Base-by-base conservation (phyloP, 2,329 filamentous ascomycete genomes). In the Aspergillus proliferans region DNA sequence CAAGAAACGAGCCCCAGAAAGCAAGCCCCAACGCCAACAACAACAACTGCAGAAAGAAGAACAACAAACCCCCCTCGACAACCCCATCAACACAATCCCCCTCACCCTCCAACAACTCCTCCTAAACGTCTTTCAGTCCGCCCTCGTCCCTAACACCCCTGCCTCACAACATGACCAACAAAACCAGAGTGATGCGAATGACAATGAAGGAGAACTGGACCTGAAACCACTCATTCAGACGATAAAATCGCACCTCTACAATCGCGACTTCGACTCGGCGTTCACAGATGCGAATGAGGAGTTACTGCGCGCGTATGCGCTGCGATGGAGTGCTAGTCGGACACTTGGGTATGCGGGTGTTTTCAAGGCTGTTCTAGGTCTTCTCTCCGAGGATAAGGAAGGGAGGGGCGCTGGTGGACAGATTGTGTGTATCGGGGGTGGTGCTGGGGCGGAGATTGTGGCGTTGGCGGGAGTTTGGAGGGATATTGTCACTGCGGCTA, bases 281-380 rank as follows among this genome's bases (percentile, higher is more conserved):
- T 98, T 97, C 71, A 60, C 68, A 2, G 70, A 70, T 38, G 83
- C 83, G 0, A 77, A 76, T 42, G 77, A 82, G 48, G 82, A 86
- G 41, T 80, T 85, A 58, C 77, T 96, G 15, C 82, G 86, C 52
- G 87, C 86, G 8, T 98, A 98, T 73, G 88, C 89, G 7, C 81
- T 88, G 47, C 76, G 93, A 59, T 98, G 92, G 91, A 95, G 90
- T 68, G 88, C 92, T 1, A 86, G 87, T 46, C 78, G 93, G 47
- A 87, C 90, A 0, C 72, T 97, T 46, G 88, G 85, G 54, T 97
- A 97, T 70, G 75, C 82, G n/a, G 73, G 78, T n/a, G 64, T 84
- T 14, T 75, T 85, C 21, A 65, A 61, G 52, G 63, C 52, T 53
- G 70, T 61, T 47, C 72, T 56, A 57, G 58, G 28, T 39, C 6